Conservation (phyloP, 2,329 filamentous ascomycete species). For the Pyrenochaeta sp. region DNA sequence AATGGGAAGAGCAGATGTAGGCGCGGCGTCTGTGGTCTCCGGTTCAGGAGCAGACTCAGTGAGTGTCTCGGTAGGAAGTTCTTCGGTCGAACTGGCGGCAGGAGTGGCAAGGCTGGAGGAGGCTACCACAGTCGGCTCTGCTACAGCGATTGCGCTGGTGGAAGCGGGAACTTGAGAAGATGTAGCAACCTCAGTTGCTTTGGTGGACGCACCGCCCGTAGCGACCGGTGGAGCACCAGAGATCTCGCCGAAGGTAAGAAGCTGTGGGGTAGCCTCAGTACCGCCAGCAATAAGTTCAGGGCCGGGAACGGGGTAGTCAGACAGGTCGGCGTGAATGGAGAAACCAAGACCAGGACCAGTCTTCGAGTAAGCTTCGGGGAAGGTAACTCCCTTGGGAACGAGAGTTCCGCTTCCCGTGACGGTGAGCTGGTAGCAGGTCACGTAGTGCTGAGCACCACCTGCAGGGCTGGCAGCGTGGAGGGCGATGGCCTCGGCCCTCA, state of each 20-base stretch:
- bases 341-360: conserved; percentile 54
- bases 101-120: conserved; percentile 17
- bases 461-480: conserved; percentile 51
- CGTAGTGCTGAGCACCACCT: conserved; percentile 58
- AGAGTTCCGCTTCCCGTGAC: conserved; percentile 47
- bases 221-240: conserved; percentile 30
- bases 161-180: conserved; percentile 5
- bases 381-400: conserved; percentile 55
- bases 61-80: not conserved
- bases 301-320: conserved; percentile 53
- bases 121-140: conserved; percentile 12
- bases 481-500: conserved; percentile 57
- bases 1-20: conserved; percentile 7
- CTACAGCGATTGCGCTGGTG: conserved; percentile 10
- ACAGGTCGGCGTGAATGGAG: conserved; percentile 51
- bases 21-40: conserved; percentile 10
- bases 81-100: conserved; percentile 12
- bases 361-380: conserved; percentile 55
- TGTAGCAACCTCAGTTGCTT: conserved; percentile 13
- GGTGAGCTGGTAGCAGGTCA: conserved; percentile 56
- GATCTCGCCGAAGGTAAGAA: conserved; percentile 36
- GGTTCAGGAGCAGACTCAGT: conserved; percentile 12
- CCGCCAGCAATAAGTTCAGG: conserved; percentile 48
- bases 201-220: conserved; percentile 25
- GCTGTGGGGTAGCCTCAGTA: conserved; percentile 30